A percentile compares a stretch with the other conserved stretches of the same genome.
Evolutionary conservation across 208 protist species (phyloP).

Genomic region (Leishmania aethiopica): DNA sequence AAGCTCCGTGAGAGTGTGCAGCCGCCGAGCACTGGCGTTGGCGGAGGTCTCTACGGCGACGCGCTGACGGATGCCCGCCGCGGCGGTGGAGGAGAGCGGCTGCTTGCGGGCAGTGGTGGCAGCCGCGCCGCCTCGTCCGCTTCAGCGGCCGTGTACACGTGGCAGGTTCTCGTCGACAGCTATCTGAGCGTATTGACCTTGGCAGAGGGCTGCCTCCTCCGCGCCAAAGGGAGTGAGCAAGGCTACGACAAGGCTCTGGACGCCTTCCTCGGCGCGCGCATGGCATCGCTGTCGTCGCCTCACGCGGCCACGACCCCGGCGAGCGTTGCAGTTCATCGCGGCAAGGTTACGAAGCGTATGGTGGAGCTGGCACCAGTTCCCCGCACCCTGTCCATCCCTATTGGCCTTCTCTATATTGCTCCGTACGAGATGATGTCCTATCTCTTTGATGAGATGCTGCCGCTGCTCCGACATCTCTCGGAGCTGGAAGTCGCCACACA

Average conservation of each 20-base stretch:
- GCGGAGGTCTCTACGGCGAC: conserved; percentile 9
- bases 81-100: background rate
- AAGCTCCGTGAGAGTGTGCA: conserved; percentile 33
- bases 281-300: background rate
- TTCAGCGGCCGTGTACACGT: conserved; percentile 26
- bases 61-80: conserved; percentile 4
- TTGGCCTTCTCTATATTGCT: conserved; percentile 66
- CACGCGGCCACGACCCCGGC: background rate
- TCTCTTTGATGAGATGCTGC: conserved; percentile 88
- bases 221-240: conserved; percentile 62
- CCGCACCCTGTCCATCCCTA: conserved; percentile 54
- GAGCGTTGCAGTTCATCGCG: conserved; percentile 32
- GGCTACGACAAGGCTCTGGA: conserved; percentile 78
- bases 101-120: background rate
- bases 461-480: conserved; percentile 61
- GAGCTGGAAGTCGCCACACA: conserved; percentile 78
- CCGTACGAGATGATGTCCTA: conserved; percentile 84
- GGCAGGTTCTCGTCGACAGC: conserved; percentile 55
- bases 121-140: background rate
- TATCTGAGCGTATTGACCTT: conserved; percentile 76
- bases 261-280: conserved; percentile 68
- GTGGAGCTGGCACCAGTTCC: conserved; percentile 69
- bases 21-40: background rate
- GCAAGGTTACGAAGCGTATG: conserved; percentile 81
- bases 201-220: conserved; percentile 62